phyloP scores from a whole-genome alignment of 768 basidiomycete genomes.

The Lepiota venenata region DNA sequence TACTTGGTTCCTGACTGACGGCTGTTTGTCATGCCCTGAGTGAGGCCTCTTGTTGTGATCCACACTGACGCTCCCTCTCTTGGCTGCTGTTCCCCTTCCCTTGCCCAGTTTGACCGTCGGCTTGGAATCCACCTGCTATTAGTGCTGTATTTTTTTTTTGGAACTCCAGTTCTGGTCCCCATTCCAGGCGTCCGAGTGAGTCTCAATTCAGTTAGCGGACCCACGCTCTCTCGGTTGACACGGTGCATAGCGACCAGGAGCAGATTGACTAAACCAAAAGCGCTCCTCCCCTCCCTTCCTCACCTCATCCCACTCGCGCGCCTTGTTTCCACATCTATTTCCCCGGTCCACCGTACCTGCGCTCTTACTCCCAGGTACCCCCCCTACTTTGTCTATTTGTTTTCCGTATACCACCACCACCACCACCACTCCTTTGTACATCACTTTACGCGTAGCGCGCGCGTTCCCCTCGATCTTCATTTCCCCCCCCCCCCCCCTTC shows the following conservation, averaged over 20 bases:
- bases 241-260: conserved; percentile 11
- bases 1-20: conserved; percentile 3
- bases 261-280: neutral
- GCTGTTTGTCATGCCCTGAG: neutral
- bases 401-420: conserved; percentile 3
- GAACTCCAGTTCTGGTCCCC: neutral
- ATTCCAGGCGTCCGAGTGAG: neutral
- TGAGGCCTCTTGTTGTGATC: neutral
- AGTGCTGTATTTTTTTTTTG: neutral
- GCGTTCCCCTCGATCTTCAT: conserved; percentile 1
- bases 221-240: conserved; percentile 9
- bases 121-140: too few relatives aligned
- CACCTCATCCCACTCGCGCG: neutral
- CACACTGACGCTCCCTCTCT: neutral
- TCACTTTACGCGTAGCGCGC: neutral
- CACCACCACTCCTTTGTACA: neutral
- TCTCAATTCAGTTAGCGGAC: neutral
- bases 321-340: neutral
- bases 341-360: neutral
- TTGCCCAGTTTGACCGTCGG: neutral
- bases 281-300: conserved; percentile 2
- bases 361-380: neutral
- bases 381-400: conserved; percentile 8
- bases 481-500: neutral
- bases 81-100: neutral